Base-by-base conservation (phyloP, 2,329 filamentous ascomycete species). In the Cercospora citrullina region DNA sequence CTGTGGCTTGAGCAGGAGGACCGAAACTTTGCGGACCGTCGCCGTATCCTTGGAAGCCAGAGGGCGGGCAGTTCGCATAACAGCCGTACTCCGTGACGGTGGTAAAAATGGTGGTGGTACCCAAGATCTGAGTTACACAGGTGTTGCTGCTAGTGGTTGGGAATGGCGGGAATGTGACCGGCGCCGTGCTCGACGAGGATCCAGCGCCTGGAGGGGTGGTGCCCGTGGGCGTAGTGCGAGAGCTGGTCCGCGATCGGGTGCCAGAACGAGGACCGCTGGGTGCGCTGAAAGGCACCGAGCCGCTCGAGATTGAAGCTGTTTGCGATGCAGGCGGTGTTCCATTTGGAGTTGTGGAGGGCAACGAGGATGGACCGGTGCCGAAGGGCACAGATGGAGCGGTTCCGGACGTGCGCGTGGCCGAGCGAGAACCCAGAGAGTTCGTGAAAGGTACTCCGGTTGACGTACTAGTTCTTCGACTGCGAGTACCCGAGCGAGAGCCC, bases 51-150 rank as follows among this genome's bases (percentile, higher is more conserved):
- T 65, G 68, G 23, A 64, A 68, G 2, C 45, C 57, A 12, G 36
- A 57, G n/a, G 69, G 66, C 6, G 68, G 65, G 18, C 72, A 74
- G 31, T 69, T 69, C 18, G 64, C 63, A 33, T 69, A 71, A 55
- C 72, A 74, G 28, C 69, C 72, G 18, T 63, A 72, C 31, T 68
- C 55, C 16, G 72, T 74, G 42, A 69, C 60, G 3, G 72, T 74
- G 12, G 62, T 69, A 55, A 66, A 73, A 18, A 74, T 71, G 26
- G 72, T 74, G 4, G 69, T 73, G 21, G 72, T 74, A 28, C 71
- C 72, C 48, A 71, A 51, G 42, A 67, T 70, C 60, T 68, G 70
- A 21, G 68, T 73, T 23, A 70, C 70, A 64, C 71, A 74, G 55
- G 67, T 71, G 23, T 57, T 69, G 8, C 53, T 57, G 33, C 63